phyloP scores from a whole-genome alignment of 805 yeast genomes.

The Diddensiella santjacobensis region DNA sequence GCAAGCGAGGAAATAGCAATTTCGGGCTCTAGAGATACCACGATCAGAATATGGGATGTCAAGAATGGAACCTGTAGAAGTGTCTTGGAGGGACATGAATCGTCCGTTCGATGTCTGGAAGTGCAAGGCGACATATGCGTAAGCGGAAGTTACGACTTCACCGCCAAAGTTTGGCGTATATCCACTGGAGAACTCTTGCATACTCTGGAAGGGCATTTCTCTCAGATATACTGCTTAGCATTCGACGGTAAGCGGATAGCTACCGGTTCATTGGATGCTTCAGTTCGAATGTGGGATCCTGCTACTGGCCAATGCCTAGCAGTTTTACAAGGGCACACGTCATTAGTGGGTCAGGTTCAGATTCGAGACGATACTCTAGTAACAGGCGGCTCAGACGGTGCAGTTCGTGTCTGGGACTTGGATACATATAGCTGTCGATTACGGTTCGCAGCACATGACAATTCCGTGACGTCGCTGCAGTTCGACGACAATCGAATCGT shows the following conservation, averaged over 20 bases:
- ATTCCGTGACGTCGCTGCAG: slow-evolving; percentile 40
- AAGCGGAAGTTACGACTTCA: slow-evolving; percentile 83
- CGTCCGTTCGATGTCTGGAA: slow-evolving; percentile 77
- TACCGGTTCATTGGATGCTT: slow-evolving; percentile 92
- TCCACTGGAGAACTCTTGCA: slow-evolving; percentile 87
- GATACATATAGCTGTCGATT: slow-evolving; percentile 75
- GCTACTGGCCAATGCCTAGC: slow-evolving; percentile 77
- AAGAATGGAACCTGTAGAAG: slow-evolving; percentile 81
- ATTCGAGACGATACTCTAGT: slow-evolving; percentile 66
- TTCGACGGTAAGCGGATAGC: slow-evolving; percentile 89
- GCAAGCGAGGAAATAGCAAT: slow-evolving; percentile 74
- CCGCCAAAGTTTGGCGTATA: slow-evolving; percentile 88
- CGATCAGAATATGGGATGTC: slow-evolving; percentile 92
- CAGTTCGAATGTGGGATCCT: slow-evolving; percentile 94
- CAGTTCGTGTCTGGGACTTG: slow-evolving; percentile 81
- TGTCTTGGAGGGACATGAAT: slow-evolving; percentile 65
- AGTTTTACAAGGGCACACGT: slow-evolving; percentile 79
- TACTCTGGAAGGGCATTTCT: slow-evolving; percentile 86
- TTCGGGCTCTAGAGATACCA: slow-evolving; percentile 88
- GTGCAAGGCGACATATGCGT: slow-evolving; percentile 65
- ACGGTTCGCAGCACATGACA: slow-evolving; percentile 43
- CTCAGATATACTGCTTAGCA: slow-evolving; percentile 86
- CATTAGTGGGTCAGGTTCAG: slow-evolving; percentile 84
- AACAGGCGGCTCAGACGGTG: slow-evolving; percentile 85
- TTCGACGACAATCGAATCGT: slow-evolving; percentile 39